These are phyloP conservation scores for Linum trigynum DNA, from an alignment of 345 rosid species.

Conservation along the genomic window DNA sequence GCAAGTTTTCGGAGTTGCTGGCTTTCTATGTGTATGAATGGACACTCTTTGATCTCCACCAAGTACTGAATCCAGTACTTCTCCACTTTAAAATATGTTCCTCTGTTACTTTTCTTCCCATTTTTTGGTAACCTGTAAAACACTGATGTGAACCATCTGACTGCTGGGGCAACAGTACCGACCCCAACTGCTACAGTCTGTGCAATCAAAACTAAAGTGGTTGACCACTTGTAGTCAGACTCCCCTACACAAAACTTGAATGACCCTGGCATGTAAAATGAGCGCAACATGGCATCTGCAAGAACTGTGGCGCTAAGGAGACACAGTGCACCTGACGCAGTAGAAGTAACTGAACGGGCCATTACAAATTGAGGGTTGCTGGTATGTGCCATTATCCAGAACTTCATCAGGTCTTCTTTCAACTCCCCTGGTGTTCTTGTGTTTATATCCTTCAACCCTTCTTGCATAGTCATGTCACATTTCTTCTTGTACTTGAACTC, in stretches of 20 bases:
- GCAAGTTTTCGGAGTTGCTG: conserved; percentile 40
- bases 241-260: conserved; percentile 55
- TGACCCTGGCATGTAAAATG: conserved; percentile 43
- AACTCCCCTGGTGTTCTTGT: conserved; percentile 30
- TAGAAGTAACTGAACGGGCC: conserved; percentile 68
- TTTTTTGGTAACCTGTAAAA: conserved; percentile 50
- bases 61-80: conserved; percentile 55
- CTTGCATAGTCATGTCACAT: conserved; percentile 42
- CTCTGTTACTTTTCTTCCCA: conserved; percentile 20
- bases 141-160: conserved; percentile 64
- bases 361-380: conserved; percentile 77
- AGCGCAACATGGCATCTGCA: conserved; percentile 53
- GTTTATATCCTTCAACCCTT: conserved; percentile 29
- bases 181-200: conserved; percentile 53
- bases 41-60: conserved; percentile 57
- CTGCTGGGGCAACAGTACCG: conserved; percentile 63
- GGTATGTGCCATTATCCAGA: conserved; percentile 91
- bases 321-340: conserved; percentile 72
- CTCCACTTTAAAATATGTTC: conserved; percentile 38
- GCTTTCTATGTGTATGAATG: conserved; percentile 29
- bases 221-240: conserved; percentile 82
- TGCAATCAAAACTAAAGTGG: conserved; percentile 35
- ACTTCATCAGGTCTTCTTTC: conserved; percentile 47
- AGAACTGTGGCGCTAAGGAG: conserved; percentile 44
- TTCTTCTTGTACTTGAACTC: conserved; percentile 53